A percentile compares a stretch with the other conserved stretches of the same genome.
phyloP scores from a whole-genome alignment of 2,329 filamentous ascomycete species.

The Balansia obtecta region DNA sequence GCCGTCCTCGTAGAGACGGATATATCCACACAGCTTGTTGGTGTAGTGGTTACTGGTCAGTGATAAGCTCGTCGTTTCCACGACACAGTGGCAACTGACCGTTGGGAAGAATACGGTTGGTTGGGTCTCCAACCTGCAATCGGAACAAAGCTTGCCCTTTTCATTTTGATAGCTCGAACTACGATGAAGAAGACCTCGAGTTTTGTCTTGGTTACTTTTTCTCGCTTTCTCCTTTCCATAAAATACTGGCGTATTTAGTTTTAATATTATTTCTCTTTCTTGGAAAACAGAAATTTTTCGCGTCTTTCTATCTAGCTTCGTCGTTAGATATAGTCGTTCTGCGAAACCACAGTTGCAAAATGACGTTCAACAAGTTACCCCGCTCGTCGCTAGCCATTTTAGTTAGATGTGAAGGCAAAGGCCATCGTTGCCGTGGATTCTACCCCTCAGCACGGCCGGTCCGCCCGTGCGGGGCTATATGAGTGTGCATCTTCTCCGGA shows the following conservation, averaged over 20 bases:
- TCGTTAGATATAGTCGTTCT: neutral
- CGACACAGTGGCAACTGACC: neutral
- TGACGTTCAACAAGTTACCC: neutral
- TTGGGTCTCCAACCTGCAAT: neutral
- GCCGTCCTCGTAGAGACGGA: neutral
- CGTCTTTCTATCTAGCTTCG: slow-evolving; percentile 1
- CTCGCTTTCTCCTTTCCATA: no score
- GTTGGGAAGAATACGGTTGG: neutral
- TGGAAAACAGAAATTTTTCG: neutral
- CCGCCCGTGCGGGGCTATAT: no score
- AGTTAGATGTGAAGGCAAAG: neutral
- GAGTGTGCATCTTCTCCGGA: no score
- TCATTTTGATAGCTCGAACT: no score
- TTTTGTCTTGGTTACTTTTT: no score
- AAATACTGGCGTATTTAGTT: no score
- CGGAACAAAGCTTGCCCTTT: neutral
- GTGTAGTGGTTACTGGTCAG: neutral
- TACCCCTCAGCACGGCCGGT: neutral
- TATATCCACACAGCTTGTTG: neutral
- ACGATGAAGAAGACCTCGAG: no score
- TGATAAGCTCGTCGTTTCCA: neutral
- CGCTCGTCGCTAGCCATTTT: slow-evolving; percentile 3
- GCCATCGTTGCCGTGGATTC: neutral
- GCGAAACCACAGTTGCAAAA: neutral
- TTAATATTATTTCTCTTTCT: no score